Evolutionary conservation across 106 monocot species (phyloP).

Genomic region (Cymbidium sinense): DNA sequence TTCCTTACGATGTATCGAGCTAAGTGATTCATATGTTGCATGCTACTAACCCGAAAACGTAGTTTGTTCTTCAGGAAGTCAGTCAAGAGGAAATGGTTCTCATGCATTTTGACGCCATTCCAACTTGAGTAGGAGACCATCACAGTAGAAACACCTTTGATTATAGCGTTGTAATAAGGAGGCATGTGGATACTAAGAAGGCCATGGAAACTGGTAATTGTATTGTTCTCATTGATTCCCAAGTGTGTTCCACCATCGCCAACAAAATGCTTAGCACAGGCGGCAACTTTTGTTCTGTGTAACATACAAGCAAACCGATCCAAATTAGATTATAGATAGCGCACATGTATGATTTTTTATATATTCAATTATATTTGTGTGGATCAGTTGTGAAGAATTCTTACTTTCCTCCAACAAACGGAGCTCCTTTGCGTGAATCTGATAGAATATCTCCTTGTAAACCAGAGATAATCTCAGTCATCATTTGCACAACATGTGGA

Average conservation of each 20-base stretch:
- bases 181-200: conserved; percentile 41
- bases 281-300: conserved; percentile 34
- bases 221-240: conserved; percentile 44
- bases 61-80: conserved; percentile 38
- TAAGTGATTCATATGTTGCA: background rate
- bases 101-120: conserved; percentile 52
- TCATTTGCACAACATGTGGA: conserved; percentile 13
- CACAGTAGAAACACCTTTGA: conserved; percentile 44
- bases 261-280: conserved; percentile 53
- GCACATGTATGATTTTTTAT: background rate
- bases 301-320: background rate
- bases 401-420: conserved; percentile 22
- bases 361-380: background rate
- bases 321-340: background rate
- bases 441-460: conserved; percentile 22
- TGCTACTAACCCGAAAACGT: conserved; percentile 21
- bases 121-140: conserved; percentile 57
- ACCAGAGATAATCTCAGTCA: conserved; percentile 22
- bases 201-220: conserved; percentile 20
- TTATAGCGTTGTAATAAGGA: conserved; percentile 28
- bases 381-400: background rate
- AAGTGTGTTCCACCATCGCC: conserved; percentile 46
- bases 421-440: conserved; percentile 18
- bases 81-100: conserved; percentile 32
- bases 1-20: background rate